Base-by-base conservation (phyloP, 2,329 filamentous ascomycete species). In the Fusarium albidum region DNA sequence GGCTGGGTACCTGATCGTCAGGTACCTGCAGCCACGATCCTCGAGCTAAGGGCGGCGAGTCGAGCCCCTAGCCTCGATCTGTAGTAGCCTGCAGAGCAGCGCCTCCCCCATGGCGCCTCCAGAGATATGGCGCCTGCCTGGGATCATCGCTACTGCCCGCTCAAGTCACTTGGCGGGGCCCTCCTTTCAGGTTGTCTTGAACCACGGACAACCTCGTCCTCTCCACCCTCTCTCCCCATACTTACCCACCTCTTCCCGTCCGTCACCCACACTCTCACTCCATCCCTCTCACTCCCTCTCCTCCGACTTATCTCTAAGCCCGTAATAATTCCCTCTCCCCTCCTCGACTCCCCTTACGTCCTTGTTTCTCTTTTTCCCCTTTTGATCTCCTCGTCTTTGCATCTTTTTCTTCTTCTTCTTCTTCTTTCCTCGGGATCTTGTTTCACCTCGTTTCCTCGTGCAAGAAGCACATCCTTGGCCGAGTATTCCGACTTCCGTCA, bases 281-380 rank as follows among this genome's bases (percentile, higher is more conserved):
- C 41, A 38, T 35, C 52, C 28, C 44, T 31, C 47, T 29, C 33
- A 38, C 45, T 51, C 52, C 34, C 38, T 45, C 39, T 52, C 49
- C 47, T 51, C 41, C 34, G 35, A 6, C 31, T 38, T 52, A 21
- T 7, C 21, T 21, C 7, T 53, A 48, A 60, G n/a, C 51, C 43
- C 46, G 50, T 61, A 61, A 61, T 61, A 62, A 49, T 56, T 17
- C 35, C 54, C 53, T 50, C 52, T 48, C 41, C 42, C 43, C 38
- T 42, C 33, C n/a, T 55, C 42, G 28, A 21, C 34, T 14, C 28
- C 25, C 34, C 29, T 39, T 44, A 37, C 31, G 29, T 39, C 40
- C 21, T 58, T 50, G 38, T 51, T 32, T 14, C 32, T 49, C 39
- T 41, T 53, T 43, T 48, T 49, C 35, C 50, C 41, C 45, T 52